These are phyloP conservation scores for Dioscorea zingiberensis DNA, from an alignment of 106 monocot genomes.

Conservation along the genomic window DNA sequence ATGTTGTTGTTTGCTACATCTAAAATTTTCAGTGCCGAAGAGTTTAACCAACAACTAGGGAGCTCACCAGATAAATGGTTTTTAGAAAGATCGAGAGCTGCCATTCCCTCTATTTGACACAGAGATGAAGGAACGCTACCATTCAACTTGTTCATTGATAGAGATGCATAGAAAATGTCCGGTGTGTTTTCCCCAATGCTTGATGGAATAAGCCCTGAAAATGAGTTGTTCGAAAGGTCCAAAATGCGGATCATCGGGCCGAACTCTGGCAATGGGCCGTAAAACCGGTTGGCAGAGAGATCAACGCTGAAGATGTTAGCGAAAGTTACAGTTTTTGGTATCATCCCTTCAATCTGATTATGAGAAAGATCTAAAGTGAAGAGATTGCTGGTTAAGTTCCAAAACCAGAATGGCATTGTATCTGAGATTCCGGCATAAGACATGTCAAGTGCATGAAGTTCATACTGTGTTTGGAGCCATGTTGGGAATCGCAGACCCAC, in stretches of 20 bases:
- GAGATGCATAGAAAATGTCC: neutral
- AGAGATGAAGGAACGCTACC: constrained; percentile 7
- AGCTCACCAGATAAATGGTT: constrained; percentile 5
- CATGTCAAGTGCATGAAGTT: constrained; percentile 4
- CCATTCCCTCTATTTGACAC: neutral
- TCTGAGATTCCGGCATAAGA: constrained; percentile 16
- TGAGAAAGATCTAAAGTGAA: constrained; percentile 15
- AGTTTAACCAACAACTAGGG: constrained; percentile 7
- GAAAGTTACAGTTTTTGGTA: neutral
- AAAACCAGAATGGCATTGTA: constrained; percentile 26
- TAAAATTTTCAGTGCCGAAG: neutral
- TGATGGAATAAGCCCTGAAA: constrained; percentile 7
- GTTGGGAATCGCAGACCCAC: constrained; percentile 24
- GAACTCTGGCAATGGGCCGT: neutral
- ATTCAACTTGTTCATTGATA: constrained; percentile 2
- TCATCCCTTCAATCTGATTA: constrained; percentile 16
- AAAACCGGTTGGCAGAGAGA: constrained; percentile 5
- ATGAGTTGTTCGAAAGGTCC: constrained; percentile 14
- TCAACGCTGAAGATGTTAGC: neutral
- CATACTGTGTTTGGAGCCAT: constrained; percentile 27
- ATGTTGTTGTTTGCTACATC: constrained; percentile 8
- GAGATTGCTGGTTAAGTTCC: neutral
- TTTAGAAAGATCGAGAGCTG: neutral
- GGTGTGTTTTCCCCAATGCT: neutral
- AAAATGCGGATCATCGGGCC: neutral